phyloP scores from a whole-genome alignment of 2,329 filamentous ascomycete species.

The Arthrobotrys sinensis region DNA sequence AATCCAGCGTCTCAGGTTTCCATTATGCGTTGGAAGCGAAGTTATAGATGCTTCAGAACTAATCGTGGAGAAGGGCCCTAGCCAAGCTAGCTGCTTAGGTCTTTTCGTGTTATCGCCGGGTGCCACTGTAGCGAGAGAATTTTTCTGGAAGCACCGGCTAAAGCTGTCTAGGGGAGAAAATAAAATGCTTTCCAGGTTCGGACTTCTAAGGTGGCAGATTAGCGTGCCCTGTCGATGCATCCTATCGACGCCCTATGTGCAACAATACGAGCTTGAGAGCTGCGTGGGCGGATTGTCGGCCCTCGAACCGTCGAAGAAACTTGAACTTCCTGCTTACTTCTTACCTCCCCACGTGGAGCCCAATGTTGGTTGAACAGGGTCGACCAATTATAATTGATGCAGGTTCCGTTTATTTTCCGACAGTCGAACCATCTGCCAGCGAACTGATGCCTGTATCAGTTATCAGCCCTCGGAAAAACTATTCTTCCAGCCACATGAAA shows the following conservation, averaged over 20 bases:
- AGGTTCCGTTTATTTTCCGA: slow-evolving; percentile 61
- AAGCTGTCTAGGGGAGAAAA: slow-evolving; percentile 36
- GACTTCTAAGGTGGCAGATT: slow-evolving; percentile 47
- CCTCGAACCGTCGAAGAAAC: slow-evolving; percentile 44
- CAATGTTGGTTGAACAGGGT: slow-evolving; percentile 26
- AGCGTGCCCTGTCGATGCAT: slow-evolving; percentile 51
- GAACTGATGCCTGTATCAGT: slow-evolving; percentile 39
- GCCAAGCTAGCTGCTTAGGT: slow-evolving; percentile 12
- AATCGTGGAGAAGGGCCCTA: slow-evolving; percentile 18
- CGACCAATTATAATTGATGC: slow-evolving; percentile 53
- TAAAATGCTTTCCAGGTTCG: slow-evolving; percentile 58
- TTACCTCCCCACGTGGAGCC: slow-evolving; percentile 48
- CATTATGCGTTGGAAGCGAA: slow-evolving; percentile 7
- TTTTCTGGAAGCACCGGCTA: slow-evolving; percentile 58
- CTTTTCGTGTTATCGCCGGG: slow-evolving; percentile 4
- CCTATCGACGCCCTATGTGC: slow-evolving; percentile 35
- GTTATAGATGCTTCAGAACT: slow-evolving; percentile 6
- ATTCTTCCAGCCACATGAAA: slow-evolving; percentile 60
- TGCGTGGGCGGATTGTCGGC: slow-evolving; percentile 45
- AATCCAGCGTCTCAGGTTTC: slow-evolving; percentile 17
- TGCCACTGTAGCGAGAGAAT: slow-evolving; percentile 40
- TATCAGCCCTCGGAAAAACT: slow-evolving; percentile 60
- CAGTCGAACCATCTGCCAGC: slow-evolving; percentile 30
- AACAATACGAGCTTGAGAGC: slow-evolving; percentile 48
- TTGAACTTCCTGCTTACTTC: neutral